Evolutionary conservation across 202 grass and related monocot genomes (phyloP).

Genomic region (Digitaria exilis): DNA sequence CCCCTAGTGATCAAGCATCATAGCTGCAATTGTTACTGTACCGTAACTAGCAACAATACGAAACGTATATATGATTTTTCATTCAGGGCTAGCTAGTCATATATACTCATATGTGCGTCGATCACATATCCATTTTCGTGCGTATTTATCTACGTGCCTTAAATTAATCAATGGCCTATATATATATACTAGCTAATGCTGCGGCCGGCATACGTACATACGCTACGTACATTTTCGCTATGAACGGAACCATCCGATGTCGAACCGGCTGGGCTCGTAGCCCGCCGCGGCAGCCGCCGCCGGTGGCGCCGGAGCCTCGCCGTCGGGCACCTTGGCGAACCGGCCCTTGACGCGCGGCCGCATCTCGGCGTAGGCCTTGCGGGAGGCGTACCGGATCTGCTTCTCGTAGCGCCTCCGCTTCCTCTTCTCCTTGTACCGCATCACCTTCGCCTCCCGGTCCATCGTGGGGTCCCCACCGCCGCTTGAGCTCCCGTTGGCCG

Average conservation of each 20-base stretch:
- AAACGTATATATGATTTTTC: background rate
- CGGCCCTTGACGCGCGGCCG: conserved; percentile 90
- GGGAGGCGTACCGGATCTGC: conserved; percentile 89
- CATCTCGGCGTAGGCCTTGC: conserved; percentile 98
- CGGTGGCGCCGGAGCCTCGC: conserved; percentile 36
- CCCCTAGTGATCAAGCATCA: background rate
- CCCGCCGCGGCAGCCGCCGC: background rate
- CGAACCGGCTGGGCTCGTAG: conserved; percentile 59
- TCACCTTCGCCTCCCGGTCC: conserved; percentile 86
- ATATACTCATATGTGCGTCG: background rate
- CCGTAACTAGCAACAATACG: background rate
- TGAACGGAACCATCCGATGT: conserved; percentile 84
- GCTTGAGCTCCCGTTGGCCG: conserved; percentile 5
- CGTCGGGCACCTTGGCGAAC: conserved; percentile 88
- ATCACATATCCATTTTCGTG: background rate
- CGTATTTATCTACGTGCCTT: background rate
- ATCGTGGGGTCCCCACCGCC: conserved; percentile 33
- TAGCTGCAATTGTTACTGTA: background rate
- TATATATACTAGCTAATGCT: conserved; percentile 23
- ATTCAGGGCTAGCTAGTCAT: background rate
- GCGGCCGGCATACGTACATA: background rate
- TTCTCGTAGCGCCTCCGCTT: conserved; percentile 90
- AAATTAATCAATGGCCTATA: conserved; percentile 39
- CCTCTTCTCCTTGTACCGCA: conserved; percentile 97
- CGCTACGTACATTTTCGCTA: conserved; percentile 42